These are phyloP conservation scores for Spizellomyces punctatus DNA, from an alignment of 192 early-diverging fungal genomes.

Conservation along the genomic window DNA sequence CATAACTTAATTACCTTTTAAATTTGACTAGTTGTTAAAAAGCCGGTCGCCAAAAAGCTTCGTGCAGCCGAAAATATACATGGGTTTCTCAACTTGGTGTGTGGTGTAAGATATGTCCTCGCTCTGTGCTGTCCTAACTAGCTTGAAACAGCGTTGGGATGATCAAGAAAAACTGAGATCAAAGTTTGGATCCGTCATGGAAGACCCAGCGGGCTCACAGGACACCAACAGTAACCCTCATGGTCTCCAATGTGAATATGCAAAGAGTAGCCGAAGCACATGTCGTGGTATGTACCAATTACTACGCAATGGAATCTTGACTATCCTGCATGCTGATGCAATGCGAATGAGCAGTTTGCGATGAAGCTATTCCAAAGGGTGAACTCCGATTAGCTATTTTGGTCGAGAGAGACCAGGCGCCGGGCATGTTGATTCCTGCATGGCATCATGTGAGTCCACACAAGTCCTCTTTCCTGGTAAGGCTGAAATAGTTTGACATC, in stretches of 20 bases:
- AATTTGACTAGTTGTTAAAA: background rate
- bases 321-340: no score
- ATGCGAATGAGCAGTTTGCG: background rate
- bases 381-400: conserved; percentile 6
- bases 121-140: no score
- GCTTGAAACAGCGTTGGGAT: background rate
- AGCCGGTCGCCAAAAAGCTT: conserved; percentile 8
- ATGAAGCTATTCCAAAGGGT: background rate
- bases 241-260: conserved; percentile 16
- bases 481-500: no score
- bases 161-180: conserved; percentile 4
- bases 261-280: conserved; percentile 15
- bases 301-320: no score
- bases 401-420: background rate
- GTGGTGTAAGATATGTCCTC: no score
- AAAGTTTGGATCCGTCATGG: conserved; percentile 3
- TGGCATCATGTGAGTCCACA: no score
- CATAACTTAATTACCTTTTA: background rate
- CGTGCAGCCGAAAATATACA: background rate
- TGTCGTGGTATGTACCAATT: background rate
- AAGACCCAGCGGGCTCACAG: no score
- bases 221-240: background rate
- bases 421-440: no score
- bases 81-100: conserved; percentile 1
- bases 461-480: no score